Evolutionary conservation across 768 basidiomycete species (phyloP), one percentile per base, ranked within the genome.

Genomic region (Tylopilus plumbeoviolaceoides): DNA sequence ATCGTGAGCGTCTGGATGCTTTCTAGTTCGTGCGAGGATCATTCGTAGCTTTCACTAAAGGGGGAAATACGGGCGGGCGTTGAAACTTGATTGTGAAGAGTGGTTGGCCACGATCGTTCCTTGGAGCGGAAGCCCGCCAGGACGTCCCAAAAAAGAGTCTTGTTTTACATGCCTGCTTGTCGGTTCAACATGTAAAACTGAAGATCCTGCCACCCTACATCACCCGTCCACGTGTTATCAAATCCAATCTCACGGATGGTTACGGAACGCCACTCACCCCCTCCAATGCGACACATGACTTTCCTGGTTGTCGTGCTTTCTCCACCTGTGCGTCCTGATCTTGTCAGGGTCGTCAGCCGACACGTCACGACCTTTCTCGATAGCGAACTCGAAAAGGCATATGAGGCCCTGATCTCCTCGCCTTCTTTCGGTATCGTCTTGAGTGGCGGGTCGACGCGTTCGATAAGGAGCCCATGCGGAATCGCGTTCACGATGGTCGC

Each of bases 251-350:
- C 54, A 53, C 23, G n/a, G n/a, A 43, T 2, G 28, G 23, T 8
- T 12, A 41, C 14, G 27, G 48, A 47, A 49, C 31, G n/a, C 40
- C 7, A 75, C 83, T 63, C 58, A 85, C 89, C 89, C 69, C 89
- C 90, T 43, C 91, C 91, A 56, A 94, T 87, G 54, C 91, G 84
- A 71, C 87, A 91, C 86, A 95, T 88, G 28, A 94, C 91, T 70
- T 91, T 94, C 81, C 87, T 91, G 59, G 76, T 75, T 58, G 72
- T 78, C 44, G 71, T 73, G 47, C 56, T 50, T 58, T 70, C 62
- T 51, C 75, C 74, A 45, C 75, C 67, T 33, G 69, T 64, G 20
- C 69, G 74, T 64, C 75, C 77, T 11, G 79, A 72, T 44, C 91
- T 80, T 48, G 83, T 81, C 64, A 91, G 74, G 43, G 89, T 88